These are phyloP conservation scores for Colletotrichum sp. DNA, from an alignment of 2,329 filamentous ascomycete genomes.

Conservation along the genomic window DNA sequence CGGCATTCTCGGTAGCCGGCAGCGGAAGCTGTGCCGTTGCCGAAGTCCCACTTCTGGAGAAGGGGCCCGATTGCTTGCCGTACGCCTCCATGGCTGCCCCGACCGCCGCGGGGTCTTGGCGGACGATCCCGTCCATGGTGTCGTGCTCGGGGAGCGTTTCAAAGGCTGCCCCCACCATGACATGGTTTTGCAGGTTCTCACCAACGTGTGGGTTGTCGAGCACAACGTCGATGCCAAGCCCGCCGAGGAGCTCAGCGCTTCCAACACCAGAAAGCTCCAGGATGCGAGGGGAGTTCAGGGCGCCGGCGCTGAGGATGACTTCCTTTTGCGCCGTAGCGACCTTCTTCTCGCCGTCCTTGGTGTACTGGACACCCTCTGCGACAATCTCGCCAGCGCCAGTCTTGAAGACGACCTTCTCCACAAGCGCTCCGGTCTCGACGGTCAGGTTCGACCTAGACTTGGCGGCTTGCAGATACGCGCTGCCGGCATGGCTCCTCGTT, in stretches of 20 bases:
- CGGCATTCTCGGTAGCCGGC: constrained; percentile 31
- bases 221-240: constrained; percentile 32
- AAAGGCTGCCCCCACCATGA: constrained; percentile 24
- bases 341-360: constrained; percentile 14
- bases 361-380: constrained; percentile 26
- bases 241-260: constrained; percentile 32
- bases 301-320: constrained; percentile 46
- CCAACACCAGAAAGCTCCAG: constrained; percentile 50
- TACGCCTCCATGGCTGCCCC: constrained; percentile 26
- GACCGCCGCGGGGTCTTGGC: constrained; percentile 21
- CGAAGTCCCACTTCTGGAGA: constrained; percentile 23
- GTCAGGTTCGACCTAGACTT: constrained; percentile 26
- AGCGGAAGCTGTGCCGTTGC: constrained; percentile 26
- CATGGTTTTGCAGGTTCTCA: constrained; percentile 42
- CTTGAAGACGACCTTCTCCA: constrained; percentile 28
- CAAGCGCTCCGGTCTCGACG: constrained; percentile 26
- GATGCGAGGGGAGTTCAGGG: constrained; percentile 45
- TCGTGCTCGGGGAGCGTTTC: constrained; percentile 25
- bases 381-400: neutral
- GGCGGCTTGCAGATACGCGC: constrained; percentile 25
- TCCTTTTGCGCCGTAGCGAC: constrained; percentile 35
- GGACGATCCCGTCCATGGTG: constrained; percentile 26
- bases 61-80: constrained; percentile 23
- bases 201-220: constrained; percentile 41
- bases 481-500: constrained; percentile 27